phyloP scores from a whole-genome alignment of 306 rosid genomes.

The Malus sieversii region DNA sequence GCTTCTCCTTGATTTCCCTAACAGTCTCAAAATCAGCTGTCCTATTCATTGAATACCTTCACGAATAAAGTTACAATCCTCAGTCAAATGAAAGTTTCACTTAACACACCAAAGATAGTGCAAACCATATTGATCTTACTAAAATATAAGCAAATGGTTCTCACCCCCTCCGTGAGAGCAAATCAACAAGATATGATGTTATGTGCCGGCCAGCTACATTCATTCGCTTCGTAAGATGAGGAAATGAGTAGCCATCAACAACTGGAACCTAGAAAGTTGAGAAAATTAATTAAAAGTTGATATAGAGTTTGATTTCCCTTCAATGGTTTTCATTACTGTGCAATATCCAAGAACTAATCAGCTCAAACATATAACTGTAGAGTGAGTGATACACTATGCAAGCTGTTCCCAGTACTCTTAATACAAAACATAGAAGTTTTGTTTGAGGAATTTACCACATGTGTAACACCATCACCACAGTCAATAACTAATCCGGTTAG shows the following conservation, averaged over 20 bases:
- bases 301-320: not conserved
- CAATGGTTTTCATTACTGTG: not conserved
- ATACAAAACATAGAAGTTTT: not conserved
- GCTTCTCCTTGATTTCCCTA: conserved; percentile 96
- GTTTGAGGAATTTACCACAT: conserved; percentile 69
- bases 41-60: conserved; percentile 88
- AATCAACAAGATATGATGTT: conserved; percentile 94
- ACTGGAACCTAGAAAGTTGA: conserved; percentile 74
- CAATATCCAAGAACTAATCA: not conserved
- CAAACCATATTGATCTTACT: conserved; percentile 13
- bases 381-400: conserved; percentile 2
- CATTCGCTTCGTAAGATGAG: conserved; percentile 97
- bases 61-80: conserved; percentile 25
- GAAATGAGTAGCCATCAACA: conserved; percentile 97
- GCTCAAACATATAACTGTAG: not conserved
- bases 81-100: conserved; percentile 13
- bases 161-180: conserved; percentile 98
- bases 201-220: conserved; percentile 98
- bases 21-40: conserved; percentile 96
- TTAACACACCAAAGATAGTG: conserved; percentile 2
- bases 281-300: not conserved
- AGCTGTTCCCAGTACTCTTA: not conserved
- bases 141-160: conserved; percentile 20
- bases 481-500: conserved; percentile 95
- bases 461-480: conserved; percentile 98